phyloP scores from a whole-genome alignment of 1,139 yeast genomes.

The Yamadazyma kanchanaburiensis region DNA sequence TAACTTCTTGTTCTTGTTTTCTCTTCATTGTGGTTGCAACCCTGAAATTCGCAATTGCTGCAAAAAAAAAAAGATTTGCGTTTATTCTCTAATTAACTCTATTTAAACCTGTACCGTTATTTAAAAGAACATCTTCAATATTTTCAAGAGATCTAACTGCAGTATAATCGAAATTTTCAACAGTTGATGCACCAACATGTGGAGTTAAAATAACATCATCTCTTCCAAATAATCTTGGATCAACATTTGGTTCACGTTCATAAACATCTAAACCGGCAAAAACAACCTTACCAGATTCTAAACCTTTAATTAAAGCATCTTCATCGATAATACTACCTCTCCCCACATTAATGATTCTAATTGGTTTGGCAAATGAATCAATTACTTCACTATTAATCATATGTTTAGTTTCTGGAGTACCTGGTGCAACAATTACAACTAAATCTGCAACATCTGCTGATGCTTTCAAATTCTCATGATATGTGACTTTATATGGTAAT shows the following conservation, averaged over 20 bases:
- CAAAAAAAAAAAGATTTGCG: constrained; percentile 1
- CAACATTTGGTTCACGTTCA: constrained; percentile 63
- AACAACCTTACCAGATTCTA: constrained; percentile 62
- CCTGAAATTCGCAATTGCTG: constrained; percentile 1
- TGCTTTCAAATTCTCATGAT: constrained; percentile 35
- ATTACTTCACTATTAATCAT: constrained; percentile 51
- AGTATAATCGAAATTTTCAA: constrained; percentile 45
- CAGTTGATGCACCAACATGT: constrained; percentile 73
- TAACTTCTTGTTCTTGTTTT: not conserved
- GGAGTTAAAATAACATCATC: constrained; percentile 75
- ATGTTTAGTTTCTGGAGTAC: constrained; percentile 54
- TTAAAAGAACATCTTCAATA: constrained; percentile 35
- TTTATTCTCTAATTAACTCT: constrained; percentile 31
- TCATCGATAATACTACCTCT: constrained; percentile 75
- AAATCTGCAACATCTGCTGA: constrained; percentile 47
- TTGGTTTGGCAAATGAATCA: constrained; percentile 44
- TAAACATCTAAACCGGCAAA: constrained; percentile 83
- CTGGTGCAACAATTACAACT: constrained; percentile 68
- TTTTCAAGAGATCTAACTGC: constrained; percentile 46
- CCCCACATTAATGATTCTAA: constrained; percentile 74
- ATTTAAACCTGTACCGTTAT: constrained; percentile 29
- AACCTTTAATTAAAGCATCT: constrained; percentile 62
- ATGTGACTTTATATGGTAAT: constrained; percentile 46
- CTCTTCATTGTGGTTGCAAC: no score
- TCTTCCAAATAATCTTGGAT: constrained; percentile 50